A percentile compares a stretch with the other conserved stretches of the same genome.
Evolutionary conservation across 2,329 filamentous ascomycete species (phyloP).

Genomic region (Fusarium buharicum): DNA sequence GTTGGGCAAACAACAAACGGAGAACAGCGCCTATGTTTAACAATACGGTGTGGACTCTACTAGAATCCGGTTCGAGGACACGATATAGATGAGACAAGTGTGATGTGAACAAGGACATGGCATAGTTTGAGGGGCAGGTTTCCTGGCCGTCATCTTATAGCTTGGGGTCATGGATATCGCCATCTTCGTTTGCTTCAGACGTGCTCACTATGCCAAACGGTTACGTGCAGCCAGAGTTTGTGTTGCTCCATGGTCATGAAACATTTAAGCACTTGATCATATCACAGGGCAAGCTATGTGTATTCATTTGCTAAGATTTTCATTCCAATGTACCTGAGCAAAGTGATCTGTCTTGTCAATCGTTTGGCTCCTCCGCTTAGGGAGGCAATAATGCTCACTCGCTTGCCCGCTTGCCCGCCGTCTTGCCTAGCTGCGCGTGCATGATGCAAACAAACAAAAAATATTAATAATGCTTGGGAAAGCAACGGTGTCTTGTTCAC

Average conservation of each 20-base stretch:
- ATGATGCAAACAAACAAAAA: constrained; percentile 21
- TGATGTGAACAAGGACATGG: background rate
- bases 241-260: constrained; percentile 21
- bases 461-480: constrained; percentile 9
- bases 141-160: constrained; percentile 6
- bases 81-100: background rate
- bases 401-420: constrained; percentile 16
- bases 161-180: background rate
- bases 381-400: constrained; percentile 14
- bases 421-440: constrained; percentile 5
- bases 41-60: background rate
- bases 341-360: constrained; percentile 18
- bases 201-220: constrained; percentile 20
- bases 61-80: constrained; percentile 6
- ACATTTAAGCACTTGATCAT: constrained; percentile 7
- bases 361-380: constrained; percentile 11
- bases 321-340: constrained; percentile 15
- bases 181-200: constrained; percentile 17
- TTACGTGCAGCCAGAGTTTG: constrained; percentile 38
- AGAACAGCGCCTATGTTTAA: constrained; percentile 1
- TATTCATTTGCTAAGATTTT: constrained; percentile 11
- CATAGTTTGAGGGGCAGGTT: background rate
- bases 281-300: background rate
- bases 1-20: constrained; percentile 29
- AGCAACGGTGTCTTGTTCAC: constrained; percentile 12